Base-by-base conservation (phyloP, 1,139 yeast species). In the Blastobotrys illinoisensis region DNA sequence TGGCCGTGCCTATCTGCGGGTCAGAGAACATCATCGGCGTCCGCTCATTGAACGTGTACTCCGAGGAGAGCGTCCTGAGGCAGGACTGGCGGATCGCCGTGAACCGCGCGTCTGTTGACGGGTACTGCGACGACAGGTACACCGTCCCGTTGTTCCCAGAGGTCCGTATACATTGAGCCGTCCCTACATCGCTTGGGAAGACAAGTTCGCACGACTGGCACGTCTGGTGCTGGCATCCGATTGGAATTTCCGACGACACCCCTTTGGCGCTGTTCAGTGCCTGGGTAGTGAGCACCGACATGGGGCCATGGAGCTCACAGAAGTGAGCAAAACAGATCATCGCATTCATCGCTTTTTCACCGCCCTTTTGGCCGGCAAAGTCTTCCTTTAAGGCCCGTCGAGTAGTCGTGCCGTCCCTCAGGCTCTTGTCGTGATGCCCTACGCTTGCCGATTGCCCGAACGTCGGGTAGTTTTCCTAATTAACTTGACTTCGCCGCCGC, bases 231-330 rank as follows among this genome's bases (percentile, higher is more conserved):
- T 49, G 58, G 54, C 66, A 45, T 50, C 54, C 5, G 57, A 58
- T 51, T 7, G 63, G 61, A n/a, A 56, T 54, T 44, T 56, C 72
- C 53, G 67, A 64, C 20, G 71, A 47, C 9, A 46, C 45, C 4
- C 53, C 47, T 13, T 46, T 46, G n/a, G 48, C 46, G 19, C n/a
- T 23, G 13, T 45, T 61, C n/a, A 74, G 64, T 21, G 67, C 62
- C 64, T 86, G 93, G 0, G 95, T 86, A 62, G 91, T 87, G 64
- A 85, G 71, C n/a, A 88, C 76, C 49, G 85, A 79, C 16, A 85
- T 77, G 0, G 96, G 96, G 0, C 96, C 96, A 66, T 88, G 96
- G 32, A 85, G 77, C 70, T 88, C 96, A 69, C 96, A 88, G 67
- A 88, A 88, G 65, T 88, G 96, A 0, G 90, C 86, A 56, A 88